A percentile compares a stretch with the other conserved stretches of the same genome.
phyloP scores from a whole-genome alignment of 495 filamentous ascomycete genomes.

The Astrothelium subdiscretum region DNA sequence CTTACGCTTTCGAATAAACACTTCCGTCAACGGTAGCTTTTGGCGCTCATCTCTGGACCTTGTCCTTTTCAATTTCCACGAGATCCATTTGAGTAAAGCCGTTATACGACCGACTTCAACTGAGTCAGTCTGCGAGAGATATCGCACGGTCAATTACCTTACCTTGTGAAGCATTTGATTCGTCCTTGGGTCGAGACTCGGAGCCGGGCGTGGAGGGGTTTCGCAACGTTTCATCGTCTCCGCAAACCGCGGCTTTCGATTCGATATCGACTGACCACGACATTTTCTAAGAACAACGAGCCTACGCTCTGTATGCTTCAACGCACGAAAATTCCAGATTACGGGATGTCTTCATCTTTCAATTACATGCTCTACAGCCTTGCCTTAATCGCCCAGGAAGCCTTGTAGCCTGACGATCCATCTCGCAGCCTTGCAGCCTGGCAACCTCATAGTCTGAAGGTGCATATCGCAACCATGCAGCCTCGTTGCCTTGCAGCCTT shows the following conservation, averaged over 20 bases:
- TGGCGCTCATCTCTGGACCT: background rate
- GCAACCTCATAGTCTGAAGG: background rate
- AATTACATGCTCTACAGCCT: background rate
- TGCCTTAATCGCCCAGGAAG: background rate
- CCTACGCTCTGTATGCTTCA: background rate
- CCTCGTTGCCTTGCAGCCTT: slow-evolving; percentile 1
- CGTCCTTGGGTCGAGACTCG: background rate
- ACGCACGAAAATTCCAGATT: background rate
- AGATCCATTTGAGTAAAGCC: background rate
- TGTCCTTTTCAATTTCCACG: background rate
- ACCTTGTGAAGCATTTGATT: background rate
- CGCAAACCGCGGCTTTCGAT: background rate
- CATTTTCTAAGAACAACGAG: background rate
- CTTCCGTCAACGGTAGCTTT: background rate
- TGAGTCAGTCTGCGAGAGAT: background rate
- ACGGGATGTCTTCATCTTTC: background rate
- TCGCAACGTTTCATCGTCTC: background rate
- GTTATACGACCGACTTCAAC: background rate
- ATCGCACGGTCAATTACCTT: background rate
- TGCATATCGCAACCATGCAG: background rate
- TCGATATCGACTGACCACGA: background rate
- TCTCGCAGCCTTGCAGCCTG: background rate
- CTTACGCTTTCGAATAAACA: background rate
- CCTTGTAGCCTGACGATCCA: background rate
- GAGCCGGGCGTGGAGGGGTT: background rate